A percentile compares a stretch with the other conserved stretches of the same genome.
phyloP scores from a whole-genome alignment of 345 rosid species.

The Streptanthus diversifolius region DNA sequence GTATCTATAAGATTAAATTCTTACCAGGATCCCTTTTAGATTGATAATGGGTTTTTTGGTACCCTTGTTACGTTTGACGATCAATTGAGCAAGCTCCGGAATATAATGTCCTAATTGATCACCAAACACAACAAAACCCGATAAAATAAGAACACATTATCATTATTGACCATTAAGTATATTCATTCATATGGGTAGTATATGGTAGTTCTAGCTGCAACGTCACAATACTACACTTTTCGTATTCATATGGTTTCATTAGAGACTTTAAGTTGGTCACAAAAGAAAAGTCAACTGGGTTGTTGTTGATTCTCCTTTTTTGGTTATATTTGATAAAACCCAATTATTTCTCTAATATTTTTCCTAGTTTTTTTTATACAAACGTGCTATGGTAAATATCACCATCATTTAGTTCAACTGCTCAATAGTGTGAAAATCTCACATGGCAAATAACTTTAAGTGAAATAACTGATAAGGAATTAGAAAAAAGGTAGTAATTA shows the following conservation, averaged over 20 bases:
- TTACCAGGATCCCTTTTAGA: slow-evolving; percentile 75
- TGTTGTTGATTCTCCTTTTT: slow-evolving; percentile 3
- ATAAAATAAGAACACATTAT: not conserved
- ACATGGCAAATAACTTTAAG: not conserved
- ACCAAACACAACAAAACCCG: not conserved
- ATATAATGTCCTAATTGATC: slow-evolving; percentile 65
- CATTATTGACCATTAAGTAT: not conserved
- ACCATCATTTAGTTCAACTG: slow-evolving; percentile 25
- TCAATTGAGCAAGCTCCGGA: slow-evolving; percentile 66
- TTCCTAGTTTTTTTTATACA: not conserved
- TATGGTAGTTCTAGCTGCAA: slow-evolving; percentile 15
- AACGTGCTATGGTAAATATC: not conserved
- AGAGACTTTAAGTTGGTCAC: slow-evolving; percentile 9
- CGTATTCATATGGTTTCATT: not conserved
- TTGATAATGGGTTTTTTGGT: slow-evolving; percentile 50
- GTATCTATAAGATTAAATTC: not conserved
- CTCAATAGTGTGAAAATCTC: not conserved
- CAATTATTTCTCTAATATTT: not conserved
- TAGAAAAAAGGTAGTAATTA: not conserved
- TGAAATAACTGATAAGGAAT: not conserved
- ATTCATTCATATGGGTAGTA: not conserved
- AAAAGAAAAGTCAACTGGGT: slow-evolving; percentile 24
- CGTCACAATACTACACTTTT: slow-evolving; percentile 8
- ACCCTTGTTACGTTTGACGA: slow-evolving; percentile 47
- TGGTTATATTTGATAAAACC: not conserved